These are phyloP conservation scores for Aspergillus versicolor DNA, from an alignment of 2,329 filamentous ascomycete genomes.

Conservation along the genomic window DNA sequence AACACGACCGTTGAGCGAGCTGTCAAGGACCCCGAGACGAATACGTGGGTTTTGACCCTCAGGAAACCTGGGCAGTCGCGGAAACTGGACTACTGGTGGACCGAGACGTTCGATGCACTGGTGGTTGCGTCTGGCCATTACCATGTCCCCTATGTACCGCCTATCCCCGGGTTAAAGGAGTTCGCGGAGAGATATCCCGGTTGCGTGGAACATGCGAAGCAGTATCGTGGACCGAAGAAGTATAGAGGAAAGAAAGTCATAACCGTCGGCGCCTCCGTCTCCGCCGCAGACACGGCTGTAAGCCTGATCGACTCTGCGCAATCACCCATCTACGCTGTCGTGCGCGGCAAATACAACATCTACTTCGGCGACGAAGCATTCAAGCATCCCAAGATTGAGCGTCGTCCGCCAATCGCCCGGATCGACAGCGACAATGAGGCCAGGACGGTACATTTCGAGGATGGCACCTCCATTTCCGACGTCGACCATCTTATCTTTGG, in stretches of 20 bases:
- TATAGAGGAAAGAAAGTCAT: slow-evolving; percentile 54
- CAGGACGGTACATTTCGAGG: slow-evolving; percentile 54
- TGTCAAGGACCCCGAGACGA: slow-evolving; percentile 46
- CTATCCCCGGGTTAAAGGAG: slow-evolving; percentile 43
- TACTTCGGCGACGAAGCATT: slow-evolving; percentile 63
- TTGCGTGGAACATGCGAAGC: slow-evolving; percentile 43
- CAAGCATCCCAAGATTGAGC: slow-evolving; percentile 51
- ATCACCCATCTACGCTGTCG: slow-evolving; percentile 53
- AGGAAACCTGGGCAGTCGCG: slow-evolving; percentile 35
- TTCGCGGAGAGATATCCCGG: slow-evolving; percentile 40
- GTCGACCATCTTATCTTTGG: slow-evolving; percentile 66
- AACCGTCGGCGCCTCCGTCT: slow-evolving; percentile 64
- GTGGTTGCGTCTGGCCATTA: slow-evolving; percentile 63
- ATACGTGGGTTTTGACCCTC: slow-evolving; percentile 56
- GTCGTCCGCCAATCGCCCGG: slow-evolving; percentile 28
- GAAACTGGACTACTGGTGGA: slow-evolving; percentile 60
- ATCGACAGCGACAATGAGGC: slow-evolving; percentile 43
- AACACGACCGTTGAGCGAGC: slow-evolving; percentile 62
- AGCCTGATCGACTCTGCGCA: slow-evolving; percentile 50
- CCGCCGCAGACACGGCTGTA: slow-evolving; percentile 61
- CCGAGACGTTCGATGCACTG: slow-evolving; percentile 61
- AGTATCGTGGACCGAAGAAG: slow-evolving; percentile 37
- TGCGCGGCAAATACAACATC: slow-evolving; percentile 52
- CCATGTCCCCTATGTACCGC: slow-evolving; percentile 54
- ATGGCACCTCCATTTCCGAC: slow-evolving; percentile 52